Conservation (phyloP, 106 monocot genomes). For the Gastrodia elata region DNA sequence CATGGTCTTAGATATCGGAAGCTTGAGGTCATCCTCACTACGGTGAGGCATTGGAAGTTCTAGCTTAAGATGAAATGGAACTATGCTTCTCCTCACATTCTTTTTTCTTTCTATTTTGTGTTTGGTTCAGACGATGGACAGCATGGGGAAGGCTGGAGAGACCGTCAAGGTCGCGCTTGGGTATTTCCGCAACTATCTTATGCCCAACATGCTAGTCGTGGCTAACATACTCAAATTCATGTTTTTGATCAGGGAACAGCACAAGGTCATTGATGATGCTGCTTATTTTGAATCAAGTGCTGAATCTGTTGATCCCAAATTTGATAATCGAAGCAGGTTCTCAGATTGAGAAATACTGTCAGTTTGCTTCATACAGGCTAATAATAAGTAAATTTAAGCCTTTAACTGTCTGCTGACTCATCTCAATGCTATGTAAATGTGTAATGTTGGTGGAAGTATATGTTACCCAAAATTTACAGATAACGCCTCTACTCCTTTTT, state of each 20-base stretch:
- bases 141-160: constrained; percentile 79
- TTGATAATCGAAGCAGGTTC: neutral
- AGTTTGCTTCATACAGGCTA: neutral
- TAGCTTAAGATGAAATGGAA: neutral
- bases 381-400: neutral
- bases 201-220: constrained; percentile 92
- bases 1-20: constrained; percentile 80
- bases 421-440: too few relatives aligned
- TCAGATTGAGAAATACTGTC: neutral
- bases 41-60: constrained; percentile 24
- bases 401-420: too few relatives aligned
- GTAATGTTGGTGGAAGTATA: too few relatives aligned
- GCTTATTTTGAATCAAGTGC: neutral
- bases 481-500: too few relatives aligned
- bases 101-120: neutral
- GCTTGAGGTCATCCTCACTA: constrained; percentile 92
- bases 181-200: constrained; percentile 84
- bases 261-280: constrained; percentile 35
- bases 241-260: constrained; percentile 56
- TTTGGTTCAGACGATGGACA: constrained; percentile 56
- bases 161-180: constrained; percentile 89
- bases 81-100: neutral
- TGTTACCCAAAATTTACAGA: too few relatives aligned
- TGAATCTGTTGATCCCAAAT: neutral
- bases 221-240: constrained; percentile 78